phyloP scores from a whole-genome alignment of 257 asterid genomes.

The Capsicum pubescens region DNA sequence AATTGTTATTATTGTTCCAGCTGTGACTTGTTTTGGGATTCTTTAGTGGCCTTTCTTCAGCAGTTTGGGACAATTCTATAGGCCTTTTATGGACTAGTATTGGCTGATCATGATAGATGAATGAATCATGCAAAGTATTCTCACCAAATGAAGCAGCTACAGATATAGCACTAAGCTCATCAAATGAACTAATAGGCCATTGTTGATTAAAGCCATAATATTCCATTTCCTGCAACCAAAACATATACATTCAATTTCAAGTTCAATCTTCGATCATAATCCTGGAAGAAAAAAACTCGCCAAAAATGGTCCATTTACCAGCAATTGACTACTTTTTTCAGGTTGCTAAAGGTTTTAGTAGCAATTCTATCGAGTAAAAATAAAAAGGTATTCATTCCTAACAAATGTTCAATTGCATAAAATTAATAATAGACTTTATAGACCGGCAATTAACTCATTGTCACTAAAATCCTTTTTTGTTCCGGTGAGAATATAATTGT shows the following conservation, averaged over 20 bases:
- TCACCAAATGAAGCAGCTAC: conserved; percentile 45
- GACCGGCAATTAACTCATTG: not conserved
- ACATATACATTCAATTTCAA: not conserved
- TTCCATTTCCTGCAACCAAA: conserved; percentile 58
- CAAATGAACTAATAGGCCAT: conserved; percentile 54
- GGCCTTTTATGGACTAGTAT: conserved; percentile 45
- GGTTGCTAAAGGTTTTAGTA: not conserved
- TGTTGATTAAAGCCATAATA: conserved; percentile 56
- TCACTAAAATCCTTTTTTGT: not conserved
- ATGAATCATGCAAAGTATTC: conserved; percentile 24
- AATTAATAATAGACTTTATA: not conserved
- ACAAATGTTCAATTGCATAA: too few species aligned
- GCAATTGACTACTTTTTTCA: not conserved
- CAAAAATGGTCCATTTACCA: not conserved
- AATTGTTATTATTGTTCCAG: conserved; percentile 35
- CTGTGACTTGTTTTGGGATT: conserved; percentile 47
- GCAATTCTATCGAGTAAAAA: not conserved
- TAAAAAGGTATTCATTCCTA: not conserved
- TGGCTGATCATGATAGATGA: conserved; percentile 38
- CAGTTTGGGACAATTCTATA: conserved; percentile 36
- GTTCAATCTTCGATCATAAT: not conserved
- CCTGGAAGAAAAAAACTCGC: not conserved
- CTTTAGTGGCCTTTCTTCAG: conserved; percentile 50
- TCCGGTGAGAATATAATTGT: not conserved
- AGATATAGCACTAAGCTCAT: conserved; percentile 52